Base-by-base conservation (phyloP, 805 yeast species). In the Spencermartinsiella europaea region DNA sequence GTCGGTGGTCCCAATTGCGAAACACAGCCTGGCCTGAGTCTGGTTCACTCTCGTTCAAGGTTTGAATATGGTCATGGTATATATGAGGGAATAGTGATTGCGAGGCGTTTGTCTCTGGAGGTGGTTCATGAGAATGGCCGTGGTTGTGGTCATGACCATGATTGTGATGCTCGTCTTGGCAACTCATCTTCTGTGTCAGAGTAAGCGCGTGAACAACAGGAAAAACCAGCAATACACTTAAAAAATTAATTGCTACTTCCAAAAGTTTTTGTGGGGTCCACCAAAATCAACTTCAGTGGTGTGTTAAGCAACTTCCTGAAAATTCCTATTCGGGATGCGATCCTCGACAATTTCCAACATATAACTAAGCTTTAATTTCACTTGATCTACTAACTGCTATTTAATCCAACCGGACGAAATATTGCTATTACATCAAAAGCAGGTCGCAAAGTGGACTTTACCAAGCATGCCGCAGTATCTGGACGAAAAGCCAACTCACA, bases 31-130 rank as follows among this genome's bases (percentile, higher is more conserved):
- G 56, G 5, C 83, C 83, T 1, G 71, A 68, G n/a, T 69, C 68
- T 1, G 71, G 71, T 53, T 77, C 79, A 17, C 68, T 67, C 34
- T 81, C 69, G 58, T 90, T 90, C 51, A 87, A 66, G 0, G 83
- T 86, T 1, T 75, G 67, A 5, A 89, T 68, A 25, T 77, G 77
- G 15, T 75, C 68, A 7, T 79, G 71, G 56, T 83, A 81, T 34
- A 90, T 80, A 56, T 75, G 73, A 25, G 72, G 65, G 50, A 75
- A 73, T 14, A 90, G 68, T 2, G 70, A 61, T 48, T 66, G 69
- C n/a, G 87, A 80, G 54, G 83, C 93, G 1, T 85, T 72, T 3
- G 76, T 69, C 46, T 56, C 55, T 16, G 51, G 48, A 35, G 55
- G 53, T 20, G 51, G 51, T 20, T 44, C 54, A 44, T 49, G 53